phyloP scores from a whole-genome alignment of 768 basidiomycete genomes.

The Termitomyces sp. region DNA sequence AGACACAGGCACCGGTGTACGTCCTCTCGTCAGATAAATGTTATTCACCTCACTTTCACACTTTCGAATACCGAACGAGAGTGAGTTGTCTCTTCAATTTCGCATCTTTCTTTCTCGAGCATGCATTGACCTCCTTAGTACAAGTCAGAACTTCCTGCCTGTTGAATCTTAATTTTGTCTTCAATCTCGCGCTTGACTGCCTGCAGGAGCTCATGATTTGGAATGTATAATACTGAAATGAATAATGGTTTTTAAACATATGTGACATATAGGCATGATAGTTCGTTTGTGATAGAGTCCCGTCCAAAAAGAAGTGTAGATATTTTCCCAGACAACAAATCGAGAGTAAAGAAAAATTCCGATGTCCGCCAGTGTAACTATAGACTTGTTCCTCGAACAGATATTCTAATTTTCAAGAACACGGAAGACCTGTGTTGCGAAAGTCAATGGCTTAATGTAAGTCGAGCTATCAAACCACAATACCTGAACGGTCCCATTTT shows the following conservation, averaged over 20 bases:
- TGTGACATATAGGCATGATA: not conserved
- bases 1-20: constrained; percentile 36
- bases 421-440: constrained; percentile 26
- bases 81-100: constrained; percentile 2
- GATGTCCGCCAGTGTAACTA: not conserved
- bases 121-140: not conserved
- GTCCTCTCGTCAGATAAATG: constrained; percentile 38
- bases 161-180: not conserved
- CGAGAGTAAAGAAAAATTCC: not conserved
- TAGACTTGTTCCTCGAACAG: not conserved
- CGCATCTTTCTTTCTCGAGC: not conserved
- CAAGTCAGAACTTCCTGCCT: not conserved
- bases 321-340: not conserved
- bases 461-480: constrained; percentile 5
- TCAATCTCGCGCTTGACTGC: not conserved
- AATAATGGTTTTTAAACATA: constrained; percentile 1
- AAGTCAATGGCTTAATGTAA: not conserved
- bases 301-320: constrained; percentile 2
- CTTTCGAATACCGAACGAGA: not conserved
- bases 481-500: constrained; percentile 80
- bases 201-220: not conserved
- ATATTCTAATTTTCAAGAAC: constrained; percentile 29
- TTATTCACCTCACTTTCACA: constrained; percentile 1
- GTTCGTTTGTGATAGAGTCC: not conserved
- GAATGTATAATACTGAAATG: constrained; percentile 11